Percentiles rank a stretch among this genome's conserved stretches.
phyloP scores from a whole-genome alignment of 1,139 yeast genomes.

The Geotrichum klebahnii region DNA sequence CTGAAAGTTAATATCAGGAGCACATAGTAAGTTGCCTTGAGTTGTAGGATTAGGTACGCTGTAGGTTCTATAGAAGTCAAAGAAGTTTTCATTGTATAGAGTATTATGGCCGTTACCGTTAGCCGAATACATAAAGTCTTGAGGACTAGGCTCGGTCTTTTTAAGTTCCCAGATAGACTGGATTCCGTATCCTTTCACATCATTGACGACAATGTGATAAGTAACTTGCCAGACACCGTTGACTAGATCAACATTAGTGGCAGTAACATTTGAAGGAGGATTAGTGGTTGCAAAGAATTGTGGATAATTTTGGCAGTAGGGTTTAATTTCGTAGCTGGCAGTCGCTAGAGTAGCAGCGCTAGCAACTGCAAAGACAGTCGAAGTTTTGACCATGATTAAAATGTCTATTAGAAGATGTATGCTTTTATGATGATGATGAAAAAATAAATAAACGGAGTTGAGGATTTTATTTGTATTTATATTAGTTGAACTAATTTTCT shows the following conservation, averaged over 20 bases:
- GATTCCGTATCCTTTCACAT: slow-evolving; percentile 2
- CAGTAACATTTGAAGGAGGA: slow-evolving; percentile 14
- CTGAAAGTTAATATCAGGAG: slow-evolving; percentile 19
- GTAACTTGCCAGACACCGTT: slow-evolving; percentile 16
- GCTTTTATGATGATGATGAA: no score
- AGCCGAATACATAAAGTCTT: slow-evolving; percentile 8
- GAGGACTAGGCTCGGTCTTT: slow-evolving; percentile 10
- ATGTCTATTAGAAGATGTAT: no score
- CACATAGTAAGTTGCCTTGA: slow-evolving; percentile 19
- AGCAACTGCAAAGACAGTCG: neutral
- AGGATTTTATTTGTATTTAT: no score
- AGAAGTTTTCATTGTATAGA: slow-evolving; percentile 14
- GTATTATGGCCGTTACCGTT: slow-evolving; percentile 16
- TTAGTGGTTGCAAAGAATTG: neutral
- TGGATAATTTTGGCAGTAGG: slow-evolving; percentile 3
- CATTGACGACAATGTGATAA: slow-evolving; percentile 6
- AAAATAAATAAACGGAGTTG: no score
- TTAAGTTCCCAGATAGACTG: slow-evolving; percentile 9
- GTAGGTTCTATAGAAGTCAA: slow-evolving; percentile 19
- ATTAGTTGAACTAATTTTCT: no score
- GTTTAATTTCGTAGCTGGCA: slow-evolving; percentile 10
- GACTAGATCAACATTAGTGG: slow-evolving; percentile 4
- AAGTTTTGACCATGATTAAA: slow-evolving; percentile 1
- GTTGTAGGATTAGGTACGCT: slow-evolving; percentile 10
- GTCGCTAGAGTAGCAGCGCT: slow-evolving; percentile 7